Conservation (phyloP, 441 rosid species). For the Monsonia emarginata region DNA sequence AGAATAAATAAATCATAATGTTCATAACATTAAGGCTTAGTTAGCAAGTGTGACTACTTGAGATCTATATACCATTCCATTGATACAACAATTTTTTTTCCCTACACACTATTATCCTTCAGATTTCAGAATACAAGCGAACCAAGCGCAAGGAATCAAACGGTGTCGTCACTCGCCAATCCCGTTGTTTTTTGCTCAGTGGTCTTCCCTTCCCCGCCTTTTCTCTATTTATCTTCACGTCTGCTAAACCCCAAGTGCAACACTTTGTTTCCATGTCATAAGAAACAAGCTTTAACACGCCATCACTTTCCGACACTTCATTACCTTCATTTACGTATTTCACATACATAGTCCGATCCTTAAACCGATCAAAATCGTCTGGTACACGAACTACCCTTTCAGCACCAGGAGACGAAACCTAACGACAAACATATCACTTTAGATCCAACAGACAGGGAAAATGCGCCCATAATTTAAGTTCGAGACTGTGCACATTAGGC, state of each 20-base stretch:
- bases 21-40: no score
- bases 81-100: no score
- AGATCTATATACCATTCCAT: no score
- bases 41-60: no score
- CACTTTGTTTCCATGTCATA: conserved; percentile 41
- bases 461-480: conserved; percentile 5
- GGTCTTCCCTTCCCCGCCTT: conserved; percentile 88
- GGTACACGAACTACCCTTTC: conserved; percentile 73
- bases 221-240: conserved; percentile 67
- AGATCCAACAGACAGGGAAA: no score
- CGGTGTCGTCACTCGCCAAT: conserved; percentile 55
- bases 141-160: conserved; percentile 53
- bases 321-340: conserved; percentile 26
- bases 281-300: conserved; percentile 56
- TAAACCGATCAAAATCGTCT: conserved; percentile 63
- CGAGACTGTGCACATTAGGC: background rate
- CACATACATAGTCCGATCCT: conserved; percentile 63
- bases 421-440: conserved; percentile 18
- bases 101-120: background rate
- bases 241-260: conserved; percentile 73
- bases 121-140: conserved; percentile 46
- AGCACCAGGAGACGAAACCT: conserved; percentile 89
- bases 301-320: conserved; percentile 41
- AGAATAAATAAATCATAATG: no score
- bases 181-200: conserved; percentile 67